Evolutionary conservation across 2,329 filamentous ascomycete species (phyloP).

Genomic region (Alternaria sp.): DNA sequence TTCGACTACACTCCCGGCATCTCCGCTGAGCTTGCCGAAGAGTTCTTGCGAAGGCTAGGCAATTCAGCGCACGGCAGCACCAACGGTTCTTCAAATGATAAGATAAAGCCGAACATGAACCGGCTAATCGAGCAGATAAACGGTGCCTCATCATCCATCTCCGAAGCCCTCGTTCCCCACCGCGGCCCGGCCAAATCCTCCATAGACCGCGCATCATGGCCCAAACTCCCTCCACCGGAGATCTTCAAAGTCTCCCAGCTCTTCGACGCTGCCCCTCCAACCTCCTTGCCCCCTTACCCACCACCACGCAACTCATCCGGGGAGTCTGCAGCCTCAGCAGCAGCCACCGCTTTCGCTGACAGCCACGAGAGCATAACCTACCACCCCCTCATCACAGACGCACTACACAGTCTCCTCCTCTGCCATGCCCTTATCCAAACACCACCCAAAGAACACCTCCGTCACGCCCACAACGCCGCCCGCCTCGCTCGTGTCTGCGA

Average conservation of each 20-base stretch:
- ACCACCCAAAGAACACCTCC: constrained; percentile 76
- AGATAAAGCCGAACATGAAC: constrained; percentile 30
- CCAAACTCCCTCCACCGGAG: constrained; percentile 59
- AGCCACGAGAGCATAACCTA: constrained; percentile 75
- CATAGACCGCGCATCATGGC: constrained; percentile 53
- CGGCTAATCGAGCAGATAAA: constrained; percentile 41
- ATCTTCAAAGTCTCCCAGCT: constrained; percentile 68
- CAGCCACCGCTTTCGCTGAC: constrained; percentile 53
- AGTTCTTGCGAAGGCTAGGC: constrained; percentile 55
- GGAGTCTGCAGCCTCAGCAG: constrained; percentile 38
- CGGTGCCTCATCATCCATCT: constrained; percentile 32
- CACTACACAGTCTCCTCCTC: constrained; percentile 78
- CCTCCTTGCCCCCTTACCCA: constrained; percentile 74
- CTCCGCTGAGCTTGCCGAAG: constrained; percentile 66
- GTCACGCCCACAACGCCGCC: constrained; percentile 83
- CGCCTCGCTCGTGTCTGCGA: constrained; percentile 76
- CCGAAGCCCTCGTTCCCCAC: constrained; percentile 58
- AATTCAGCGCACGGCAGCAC: constrained; percentile 28
- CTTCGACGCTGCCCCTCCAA: constrained; percentile 73
- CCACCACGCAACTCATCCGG: constrained; percentile 42
- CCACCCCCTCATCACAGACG: constrained; percentile 80
- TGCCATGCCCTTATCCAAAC: constrained; percentile 83
- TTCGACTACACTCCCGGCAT: constrained; percentile 82
- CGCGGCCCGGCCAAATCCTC: constrained; percentile 42
- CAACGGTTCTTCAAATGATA: constrained; percentile 22